These are phyloP conservation scores for Sarocladiaceae sp. DNA, from an alignment of 2,329 filamentous ascomycete species.

Conservation along the genomic window DNA sequence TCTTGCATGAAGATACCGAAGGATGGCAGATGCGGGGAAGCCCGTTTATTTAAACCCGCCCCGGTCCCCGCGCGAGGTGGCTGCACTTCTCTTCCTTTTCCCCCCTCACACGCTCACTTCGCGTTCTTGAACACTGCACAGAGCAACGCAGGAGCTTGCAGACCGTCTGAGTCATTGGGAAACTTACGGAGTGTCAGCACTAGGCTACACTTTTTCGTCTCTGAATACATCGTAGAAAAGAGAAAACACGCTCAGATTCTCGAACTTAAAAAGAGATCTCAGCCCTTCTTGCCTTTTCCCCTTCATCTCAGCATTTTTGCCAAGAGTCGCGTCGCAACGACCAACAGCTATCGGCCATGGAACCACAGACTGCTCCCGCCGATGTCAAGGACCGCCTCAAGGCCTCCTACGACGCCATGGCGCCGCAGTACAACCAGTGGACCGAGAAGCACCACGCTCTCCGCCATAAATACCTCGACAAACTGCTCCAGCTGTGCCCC, in stretches of 20 bases:
- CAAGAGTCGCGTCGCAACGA: background rate
- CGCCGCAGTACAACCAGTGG: conserved; percentile 33
- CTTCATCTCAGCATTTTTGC: background rate
- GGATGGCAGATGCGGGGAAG: too few species aligned
- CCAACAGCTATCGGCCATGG: background rate
- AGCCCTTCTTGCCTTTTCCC: background rate
- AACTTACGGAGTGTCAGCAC: too few species aligned
- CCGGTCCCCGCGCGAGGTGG: too few species aligned
- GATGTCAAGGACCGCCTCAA: conserved; percentile 33
- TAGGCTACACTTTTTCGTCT: too few species aligned
- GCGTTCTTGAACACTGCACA: too few species aligned
- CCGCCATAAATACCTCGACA: conserved; percentile 28
- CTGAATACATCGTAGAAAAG: background rate
- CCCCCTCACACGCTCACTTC: too few species aligned
- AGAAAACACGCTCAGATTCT: background rate
- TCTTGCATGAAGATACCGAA: too few species aligned
- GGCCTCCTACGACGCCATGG: conserved; percentile 33
- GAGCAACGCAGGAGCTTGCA: too few species aligned
- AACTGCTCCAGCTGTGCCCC: conserved; percentile 24
- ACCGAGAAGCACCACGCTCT: conserved; percentile 23
- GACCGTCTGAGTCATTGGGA: too few species aligned
- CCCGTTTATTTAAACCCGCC: too few species aligned
- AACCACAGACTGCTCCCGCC: conserved; percentile 11
- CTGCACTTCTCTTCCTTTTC: too few species aligned
- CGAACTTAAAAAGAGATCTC: conserved; percentile 6